Conservation (phyloP, 345 rosid genomes). For the Raphanus sativus region DNA sequence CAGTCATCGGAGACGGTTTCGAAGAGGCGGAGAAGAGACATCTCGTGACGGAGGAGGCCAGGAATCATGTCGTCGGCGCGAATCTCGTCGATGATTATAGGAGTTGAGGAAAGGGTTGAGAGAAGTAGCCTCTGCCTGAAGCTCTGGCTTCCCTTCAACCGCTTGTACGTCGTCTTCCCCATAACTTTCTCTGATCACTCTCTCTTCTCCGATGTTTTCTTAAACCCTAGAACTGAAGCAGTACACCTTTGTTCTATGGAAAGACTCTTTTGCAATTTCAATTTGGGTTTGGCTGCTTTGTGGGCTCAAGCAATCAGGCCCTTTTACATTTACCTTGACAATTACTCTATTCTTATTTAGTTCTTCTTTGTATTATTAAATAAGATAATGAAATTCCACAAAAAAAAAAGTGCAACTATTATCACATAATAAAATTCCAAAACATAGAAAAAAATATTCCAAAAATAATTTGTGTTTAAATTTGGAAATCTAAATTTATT, state of each 20-base stretch:
- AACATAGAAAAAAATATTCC: not conserved
- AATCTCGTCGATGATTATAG: constrained; percentile 63
- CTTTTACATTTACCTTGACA: not conserved
- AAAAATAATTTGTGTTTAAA: not conserved
- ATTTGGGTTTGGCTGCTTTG: not conserved
- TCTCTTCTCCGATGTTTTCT: constrained; percentile 13
- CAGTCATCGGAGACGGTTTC: constrained; percentile 74
- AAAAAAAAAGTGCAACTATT: not conserved
- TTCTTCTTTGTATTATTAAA: not conserved
- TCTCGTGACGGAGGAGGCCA: constrained; percentile 79
- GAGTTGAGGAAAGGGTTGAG: constrained; percentile 63
- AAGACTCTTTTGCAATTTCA: not conserved
- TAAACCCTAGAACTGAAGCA: constrained; percentile 26
- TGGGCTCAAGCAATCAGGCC: not conserved
- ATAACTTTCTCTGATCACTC: constrained; percentile 29
- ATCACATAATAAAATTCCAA: not conserved
- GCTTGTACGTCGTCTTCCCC: constrained; percentile 67
- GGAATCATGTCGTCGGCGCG: constrained; percentile 65
- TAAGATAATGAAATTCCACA: not conserved
- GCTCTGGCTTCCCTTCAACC: constrained; percentile 67
- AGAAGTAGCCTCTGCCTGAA: constrained; percentile 71
- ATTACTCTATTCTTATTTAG: too few species aligned
- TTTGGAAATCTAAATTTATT: not conserved
- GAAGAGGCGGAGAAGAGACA: constrained; percentile 77
- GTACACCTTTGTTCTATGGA: not conserved